phyloP scores from a whole-genome alignment of 139 green algal genomes.

The Chlorella vulgaris region DNA sequence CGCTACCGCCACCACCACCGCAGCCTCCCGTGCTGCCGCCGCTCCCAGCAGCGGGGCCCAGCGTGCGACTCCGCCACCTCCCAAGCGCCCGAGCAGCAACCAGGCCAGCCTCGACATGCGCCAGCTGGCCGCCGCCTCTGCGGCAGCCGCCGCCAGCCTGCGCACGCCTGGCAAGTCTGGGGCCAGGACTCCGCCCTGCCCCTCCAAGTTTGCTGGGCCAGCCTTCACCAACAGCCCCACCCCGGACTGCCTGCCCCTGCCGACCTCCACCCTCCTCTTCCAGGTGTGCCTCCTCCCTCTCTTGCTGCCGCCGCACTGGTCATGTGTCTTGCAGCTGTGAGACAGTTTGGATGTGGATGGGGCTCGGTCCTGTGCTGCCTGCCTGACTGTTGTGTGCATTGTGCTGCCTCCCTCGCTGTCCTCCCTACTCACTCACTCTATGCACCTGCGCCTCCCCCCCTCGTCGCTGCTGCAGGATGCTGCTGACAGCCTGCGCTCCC shows the following conservation, averaged over 20 bases:
- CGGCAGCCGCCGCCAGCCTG: neutral
- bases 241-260: slow-evolving; percentile 42
- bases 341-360: neutral
- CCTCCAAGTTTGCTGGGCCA: slow-evolving; percentile 39
- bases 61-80: neutral
- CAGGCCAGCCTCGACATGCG: neutral
- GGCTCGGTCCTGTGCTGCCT: neutral
- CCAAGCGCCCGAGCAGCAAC: slow-evolving; percentile 6
- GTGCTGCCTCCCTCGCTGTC: neutral
- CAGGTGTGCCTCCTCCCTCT: neutral
- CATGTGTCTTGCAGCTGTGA: neutral
- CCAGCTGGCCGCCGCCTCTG: slow-evolving; percentile 13
- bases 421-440: neutral
- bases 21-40: neutral
- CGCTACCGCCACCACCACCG: neutral
- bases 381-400: neutral
- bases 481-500: slow-evolving; percentile 19
- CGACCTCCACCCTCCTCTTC: slow-evolving; percentile 28
- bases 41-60: neutral
- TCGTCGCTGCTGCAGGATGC: neutral
- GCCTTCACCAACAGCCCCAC: slow-evolving; percentile 49
- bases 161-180: slow-evolving; percentile 11
- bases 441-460: no score
- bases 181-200: neutral
- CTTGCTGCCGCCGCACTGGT: neutral